phyloP scores from a whole-genome alignment of 495 filamentous ascomycete species.

The Penicillium mononematosum region DNA sequence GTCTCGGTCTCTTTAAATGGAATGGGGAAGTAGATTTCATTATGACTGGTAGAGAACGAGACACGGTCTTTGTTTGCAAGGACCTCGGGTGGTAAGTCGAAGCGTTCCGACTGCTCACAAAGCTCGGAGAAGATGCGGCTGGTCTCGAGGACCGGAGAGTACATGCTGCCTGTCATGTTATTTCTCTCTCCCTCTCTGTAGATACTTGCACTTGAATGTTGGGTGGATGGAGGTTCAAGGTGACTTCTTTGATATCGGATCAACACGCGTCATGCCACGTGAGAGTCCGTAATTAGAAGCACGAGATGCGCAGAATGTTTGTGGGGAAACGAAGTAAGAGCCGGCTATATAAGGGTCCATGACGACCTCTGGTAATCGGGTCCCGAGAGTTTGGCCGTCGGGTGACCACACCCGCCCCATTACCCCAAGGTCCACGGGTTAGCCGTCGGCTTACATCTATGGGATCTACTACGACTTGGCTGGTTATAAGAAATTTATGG shows the following conservation, averaged over 20 bases:
- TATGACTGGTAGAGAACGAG: conserved; percentile 40
- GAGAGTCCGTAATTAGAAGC: background rate
- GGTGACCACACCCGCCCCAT: conserved; percentile 13
- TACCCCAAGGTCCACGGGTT: too few species aligned
- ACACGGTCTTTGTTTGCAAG: conserved; percentile 38
- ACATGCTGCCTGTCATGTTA: conserved; percentile 25
- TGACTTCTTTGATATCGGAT: background rate
- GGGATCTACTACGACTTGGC: background rate
- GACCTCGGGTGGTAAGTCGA: conserved; percentile 39
- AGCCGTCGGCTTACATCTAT: conserved; percentile 21
- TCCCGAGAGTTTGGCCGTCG: conserved; percentile 16
- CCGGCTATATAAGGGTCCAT: conserved; percentile 17
- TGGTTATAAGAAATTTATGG: background rate
- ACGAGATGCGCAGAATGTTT: background rate
- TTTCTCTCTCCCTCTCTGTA: background rate
- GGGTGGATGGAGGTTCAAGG: background rate
- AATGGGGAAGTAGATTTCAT: conserved; percentile 57
- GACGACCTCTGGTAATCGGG: conserved; percentile 9
- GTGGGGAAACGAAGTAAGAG: background rate
- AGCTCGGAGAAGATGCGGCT: conserved; percentile 43
- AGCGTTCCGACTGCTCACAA: conserved; percentile 40
- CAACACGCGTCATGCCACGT: background rate
- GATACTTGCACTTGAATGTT: background rate
- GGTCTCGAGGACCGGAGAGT: conserved; percentile 45
- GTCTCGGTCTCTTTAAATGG: conserved; percentile 72